Percentiles rank a stretch among this genome's conserved stretches.
phyloP scores from a whole-genome alignment of 2,329 filamentous ascomycete species.

The Aspergillus intermedius region DNA sequence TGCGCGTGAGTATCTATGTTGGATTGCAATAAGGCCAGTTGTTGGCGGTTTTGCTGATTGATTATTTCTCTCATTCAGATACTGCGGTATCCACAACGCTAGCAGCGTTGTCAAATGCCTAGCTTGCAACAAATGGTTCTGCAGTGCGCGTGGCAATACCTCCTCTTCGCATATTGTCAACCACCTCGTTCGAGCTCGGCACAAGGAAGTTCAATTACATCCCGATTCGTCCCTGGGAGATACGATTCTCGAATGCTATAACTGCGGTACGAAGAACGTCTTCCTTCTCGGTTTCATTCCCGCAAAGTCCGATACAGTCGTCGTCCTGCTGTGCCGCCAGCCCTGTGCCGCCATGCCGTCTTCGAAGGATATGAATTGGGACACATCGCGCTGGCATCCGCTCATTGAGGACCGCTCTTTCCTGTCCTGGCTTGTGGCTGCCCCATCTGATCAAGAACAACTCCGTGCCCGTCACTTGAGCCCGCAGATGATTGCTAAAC shows the following conservation, averaged over 20 bases:
- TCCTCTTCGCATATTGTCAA: constrained; percentile 98
- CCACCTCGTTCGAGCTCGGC: constrained; percentile 89
- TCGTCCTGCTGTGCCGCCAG: constrained; percentile 92
- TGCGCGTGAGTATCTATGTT: constrained; percentile 67
- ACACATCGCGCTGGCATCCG: constrained; percentile 94
- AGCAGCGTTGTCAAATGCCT: constrained; percentile 95
- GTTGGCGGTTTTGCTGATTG: constrained; percentile 2
- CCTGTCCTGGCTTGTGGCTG: constrained; percentile 81
- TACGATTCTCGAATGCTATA: constrained; percentile 96
- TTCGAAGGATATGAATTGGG: constrained; percentile 99
- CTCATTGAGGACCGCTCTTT: constrained; percentile 96
- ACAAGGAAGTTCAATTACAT: constrained; percentile 98
- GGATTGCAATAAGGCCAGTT: too few relatives aligned
- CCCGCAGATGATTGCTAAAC: constrained; percentile 87
- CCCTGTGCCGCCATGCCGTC: constrained; percentile 92
- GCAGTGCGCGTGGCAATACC: constrained; percentile 91
- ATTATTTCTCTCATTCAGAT: constrained; percentile 47
- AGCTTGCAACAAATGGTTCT: constrained; percentile 97
- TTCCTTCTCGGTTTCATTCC: constrained; percentile 97
- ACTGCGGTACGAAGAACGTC: constrained; percentile 98
- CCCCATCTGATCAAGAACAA: constrained; percentile 89
- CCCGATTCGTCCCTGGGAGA: constrained; percentile 88
- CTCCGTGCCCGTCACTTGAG: constrained; percentile 88
- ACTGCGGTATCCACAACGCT: constrained; percentile 95
- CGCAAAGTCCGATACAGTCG: constrained; percentile 95